phyloP scores from a whole-genome alignment of 176 grass and related monocot genomes.

The Thalia dealbata region DNA sequence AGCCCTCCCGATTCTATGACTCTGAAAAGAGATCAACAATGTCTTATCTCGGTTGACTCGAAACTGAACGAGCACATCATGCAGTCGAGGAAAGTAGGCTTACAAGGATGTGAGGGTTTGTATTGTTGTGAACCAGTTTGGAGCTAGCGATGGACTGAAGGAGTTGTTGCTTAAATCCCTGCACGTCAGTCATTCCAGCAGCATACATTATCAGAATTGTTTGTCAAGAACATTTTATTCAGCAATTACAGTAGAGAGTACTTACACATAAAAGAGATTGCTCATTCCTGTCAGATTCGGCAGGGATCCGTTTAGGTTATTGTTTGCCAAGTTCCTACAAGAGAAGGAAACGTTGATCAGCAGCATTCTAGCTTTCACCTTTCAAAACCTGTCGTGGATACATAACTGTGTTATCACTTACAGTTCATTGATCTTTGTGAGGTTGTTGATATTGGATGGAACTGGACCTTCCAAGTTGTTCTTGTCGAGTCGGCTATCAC shows the following conservation, averaged over 20 bases:
- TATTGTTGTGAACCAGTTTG: slow-evolving; percentile 45
- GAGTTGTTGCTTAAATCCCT: slow-evolving; percentile 83
- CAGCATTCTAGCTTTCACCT: background rate
- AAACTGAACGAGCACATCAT: background rate
- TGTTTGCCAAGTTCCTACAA: slow-evolving; percentile 60
- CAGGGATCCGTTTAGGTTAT: slow-evolving; percentile 37
- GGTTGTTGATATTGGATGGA: slow-evolving; percentile 42
- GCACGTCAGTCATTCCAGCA: background rate
- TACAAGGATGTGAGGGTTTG: slow-evolving; percentile 46
- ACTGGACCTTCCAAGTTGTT: slow-evolving; percentile 44
- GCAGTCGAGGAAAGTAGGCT: slow-evolving; percentile 12
- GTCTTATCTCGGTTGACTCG: slow-evolving; percentile 1
- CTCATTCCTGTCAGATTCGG: slow-evolving; percentile 48
- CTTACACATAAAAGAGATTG: slow-evolving; percentile 49
- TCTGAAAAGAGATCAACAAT: slow-evolving; percentile 37
- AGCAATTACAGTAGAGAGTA: background rate
- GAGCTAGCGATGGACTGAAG: slow-evolving; percentile 40
- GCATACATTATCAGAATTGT: too few relatives aligned
- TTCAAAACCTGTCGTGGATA: slow-evolving; percentile 2
- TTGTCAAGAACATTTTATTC: background rate
- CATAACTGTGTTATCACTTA: slow-evolving; percentile 34
- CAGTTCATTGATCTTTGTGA: slow-evolving; percentile 45
- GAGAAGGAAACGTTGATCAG: slow-evolving; percentile 13
- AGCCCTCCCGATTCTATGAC: slow-evolving; percentile 43
- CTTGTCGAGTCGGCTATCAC: slow-evolving; percentile 53